Percentiles rank a stretch among this genome's conserved stretches.
Evolutionary conservation across 2,329 filamentous ascomycete genomes (phyloP).

Genomic region (Ophiosphaerella herpotricha): DNA sequence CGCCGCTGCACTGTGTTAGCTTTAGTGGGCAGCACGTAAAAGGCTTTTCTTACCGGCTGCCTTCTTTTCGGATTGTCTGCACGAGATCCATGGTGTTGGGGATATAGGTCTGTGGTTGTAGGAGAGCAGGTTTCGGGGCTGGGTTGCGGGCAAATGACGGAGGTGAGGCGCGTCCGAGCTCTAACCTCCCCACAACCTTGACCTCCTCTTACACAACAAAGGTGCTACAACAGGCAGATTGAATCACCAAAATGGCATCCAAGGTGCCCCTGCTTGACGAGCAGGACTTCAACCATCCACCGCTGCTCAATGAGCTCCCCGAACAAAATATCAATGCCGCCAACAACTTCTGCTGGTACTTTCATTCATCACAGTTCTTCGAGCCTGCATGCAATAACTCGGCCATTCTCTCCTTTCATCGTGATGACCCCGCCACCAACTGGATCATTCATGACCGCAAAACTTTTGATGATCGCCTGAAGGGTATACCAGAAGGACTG

Average conservation of each 20-base stretch:
- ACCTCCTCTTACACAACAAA: conserved; percentile 4
- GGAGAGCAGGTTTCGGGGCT: background rate
- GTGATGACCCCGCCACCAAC: conserved; percentile 46
- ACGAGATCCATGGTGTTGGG: conserved; percentile 79
- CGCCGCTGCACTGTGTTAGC: conserved; percentile 63
- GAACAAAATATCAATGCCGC: conserved; percentile 29
- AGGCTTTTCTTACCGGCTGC: conserved; percentile 61
- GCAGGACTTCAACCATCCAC: conserved; percentile 34
- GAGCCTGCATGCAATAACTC: conserved; percentile 64
- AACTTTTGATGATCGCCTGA: conserved; percentile 60
- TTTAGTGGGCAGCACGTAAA: background rate
- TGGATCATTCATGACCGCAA: conserved; percentile 59
- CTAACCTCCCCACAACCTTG: conserved; percentile 11
- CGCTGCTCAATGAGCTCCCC: conserved; percentile 23
- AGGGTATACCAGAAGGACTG: conserved; percentile 56
- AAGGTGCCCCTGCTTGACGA: conserved; percentile 40
- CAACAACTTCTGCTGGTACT: conserved; percentile 62
- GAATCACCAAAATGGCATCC: conserved; percentile 29
- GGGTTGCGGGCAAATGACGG: conserved; percentile 31
- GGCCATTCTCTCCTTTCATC: conserved; percentile 56
- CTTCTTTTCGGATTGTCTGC: conserved; percentile 89
- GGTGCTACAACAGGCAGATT: background rate
- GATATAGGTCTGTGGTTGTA: conserved; percentile 11
- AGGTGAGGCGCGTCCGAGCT: conserved; percentile 19
- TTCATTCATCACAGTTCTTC: conserved; percentile 67